phyloP scores from a whole-genome alignment of 2,329 filamentous ascomycete species.

The Xylaria sp. region DNA sequence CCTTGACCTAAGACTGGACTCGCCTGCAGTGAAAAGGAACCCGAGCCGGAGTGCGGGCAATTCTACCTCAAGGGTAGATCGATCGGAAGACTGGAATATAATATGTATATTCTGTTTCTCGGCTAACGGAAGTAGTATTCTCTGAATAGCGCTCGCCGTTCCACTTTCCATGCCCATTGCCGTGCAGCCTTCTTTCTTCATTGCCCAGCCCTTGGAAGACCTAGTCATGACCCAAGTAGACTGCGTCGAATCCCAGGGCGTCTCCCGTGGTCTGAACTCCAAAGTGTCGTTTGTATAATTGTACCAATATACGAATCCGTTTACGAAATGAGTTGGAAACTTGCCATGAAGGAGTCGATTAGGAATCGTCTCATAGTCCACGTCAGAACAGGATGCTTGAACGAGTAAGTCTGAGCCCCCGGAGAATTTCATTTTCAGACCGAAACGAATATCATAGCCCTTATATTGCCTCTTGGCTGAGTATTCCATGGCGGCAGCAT shows the following conservation, averaged over 20 bases:
- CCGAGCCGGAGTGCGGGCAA: slow-evolving; percentile 9
- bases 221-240: slow-evolving; percentile 2
- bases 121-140: not conserved
- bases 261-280: slow-evolving; percentile 7
- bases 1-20: slow-evolving; percentile 3
- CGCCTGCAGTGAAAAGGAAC: not conserved
- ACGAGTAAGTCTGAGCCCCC: slow-evolving; percentile 7
- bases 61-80: not conserved
- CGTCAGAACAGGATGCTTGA: not conserved
- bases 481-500: slow-evolving; percentile 48
- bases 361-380: slow-evolving; percentile 17
- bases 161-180: not conserved
- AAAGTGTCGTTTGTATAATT: not conserved
- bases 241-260: not conserved
- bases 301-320: slow-evolving; percentile 25
- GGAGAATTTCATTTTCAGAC: not conserved
- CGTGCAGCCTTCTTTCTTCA: not conserved
- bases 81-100: not conserved
- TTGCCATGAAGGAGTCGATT: not conserved
- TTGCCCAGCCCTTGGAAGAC: not conserved
- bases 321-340: slow-evolving; percentile 14
- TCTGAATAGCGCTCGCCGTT: not conserved
- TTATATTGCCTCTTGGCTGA: slow-evolving; percentile 40
- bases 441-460: slow-evolving; percentile 2
- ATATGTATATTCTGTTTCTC: not conserved